Evolutionary conservation across 495 filamentous ascomycete species (phyloP).

Genomic region (Elasticomyces elasticus): DNA sequence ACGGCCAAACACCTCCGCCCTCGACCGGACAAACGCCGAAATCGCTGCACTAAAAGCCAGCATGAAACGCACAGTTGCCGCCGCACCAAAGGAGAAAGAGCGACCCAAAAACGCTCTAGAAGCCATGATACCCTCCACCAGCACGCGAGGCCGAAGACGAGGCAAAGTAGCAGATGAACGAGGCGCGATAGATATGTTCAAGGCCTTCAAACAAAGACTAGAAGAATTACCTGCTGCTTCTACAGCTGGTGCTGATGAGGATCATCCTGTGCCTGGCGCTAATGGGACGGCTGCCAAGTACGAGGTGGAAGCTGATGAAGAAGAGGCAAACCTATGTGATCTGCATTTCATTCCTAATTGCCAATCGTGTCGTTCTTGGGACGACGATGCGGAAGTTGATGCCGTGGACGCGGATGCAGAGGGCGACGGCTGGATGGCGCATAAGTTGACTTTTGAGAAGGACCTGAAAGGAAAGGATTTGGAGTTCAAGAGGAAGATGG

Average conservation of each 20-base stretch:
- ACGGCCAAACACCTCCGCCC: conserved; percentile 43
- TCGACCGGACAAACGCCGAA: conserved; percentile 79
- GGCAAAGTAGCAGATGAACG: conserved; percentile 46
- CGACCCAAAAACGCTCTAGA: conserved; percentile 63
- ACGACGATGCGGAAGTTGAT: conserved; percentile 35
- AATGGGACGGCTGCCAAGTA: conserved; percentile 8
- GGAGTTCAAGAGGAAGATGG: conserved; percentile 77
- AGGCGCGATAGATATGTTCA: conserved; percentile 55
- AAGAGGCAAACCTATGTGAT: conserved; percentile 36
- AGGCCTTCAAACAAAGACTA: conserved; percentile 69
- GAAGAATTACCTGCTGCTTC: conserved; percentile 44
- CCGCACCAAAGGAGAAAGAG: conserved; percentile 43
- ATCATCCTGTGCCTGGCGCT: background rate
- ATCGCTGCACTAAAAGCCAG: conserved; percentile 85
- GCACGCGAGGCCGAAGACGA: conserved; percentile 66
- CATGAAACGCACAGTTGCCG: conserved; percentile 68
- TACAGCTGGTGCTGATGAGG: background rate
- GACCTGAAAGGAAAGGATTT: conserved; percentile 88
- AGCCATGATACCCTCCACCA: conserved; percentile 70
- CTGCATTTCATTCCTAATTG: conserved; percentile 61
- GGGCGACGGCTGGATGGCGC: conserved; percentile 49
- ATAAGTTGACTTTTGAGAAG: conserved; percentile 73
- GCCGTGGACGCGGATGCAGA: conserved; percentile 51
- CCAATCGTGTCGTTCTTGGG: conserved; percentile 79
- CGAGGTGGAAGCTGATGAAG: conserved; percentile 43